Evolutionary conservation across 2,329 filamentous ascomycete species (phyloP), one percentile per base, ranked within the genome.

Genomic region (Lecanicillium sp.): DNA sequence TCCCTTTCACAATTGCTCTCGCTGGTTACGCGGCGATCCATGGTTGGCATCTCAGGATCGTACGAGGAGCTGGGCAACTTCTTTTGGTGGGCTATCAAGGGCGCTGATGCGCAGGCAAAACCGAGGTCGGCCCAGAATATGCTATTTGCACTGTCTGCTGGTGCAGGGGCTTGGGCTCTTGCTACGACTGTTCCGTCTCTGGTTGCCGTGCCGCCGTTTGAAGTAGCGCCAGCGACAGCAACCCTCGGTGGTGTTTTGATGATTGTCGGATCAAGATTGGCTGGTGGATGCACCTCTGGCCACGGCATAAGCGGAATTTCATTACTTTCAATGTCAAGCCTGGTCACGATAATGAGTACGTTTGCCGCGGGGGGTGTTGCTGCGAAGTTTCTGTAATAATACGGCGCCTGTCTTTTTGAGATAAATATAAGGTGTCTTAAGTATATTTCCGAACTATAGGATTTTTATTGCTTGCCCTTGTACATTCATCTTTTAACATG

Each of bases 241-340:
- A 49, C 68, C 1, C 33, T 65, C 0, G 80, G 80, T 2, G 80
- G 80, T 0, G 60, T 71, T 4, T 42, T 71, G 12, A 73, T 83
- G 60, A 67, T 70, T 0, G 52, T 83, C 8, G 80, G 80, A 1
- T 66, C 77, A 2, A 68, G 78, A 35, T 51, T 83, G 39, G 79
- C 74, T 0, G 78, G 78, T 2, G 80, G 80, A 0, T 85, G 80
- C 46, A 81, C 80, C 0, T 80, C 75, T 5, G 80, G 80, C 0
- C 80, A 85, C 52, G 80, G 80, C 0, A 77, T 85, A 45, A 81
- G 74, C 42, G 80, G 80, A 0, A 68, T 83, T 51, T 72, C 74
- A n/a, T 60, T 78, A 43, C 60, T 83, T 36, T 78, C 73, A 0
- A 58, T 72, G 4, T 73, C 78, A 9, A 83, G 80, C 50, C 64